Conservation (phyloP, 768 basidiomycete species). For the Kwoniella mangroviensis region DNA sequence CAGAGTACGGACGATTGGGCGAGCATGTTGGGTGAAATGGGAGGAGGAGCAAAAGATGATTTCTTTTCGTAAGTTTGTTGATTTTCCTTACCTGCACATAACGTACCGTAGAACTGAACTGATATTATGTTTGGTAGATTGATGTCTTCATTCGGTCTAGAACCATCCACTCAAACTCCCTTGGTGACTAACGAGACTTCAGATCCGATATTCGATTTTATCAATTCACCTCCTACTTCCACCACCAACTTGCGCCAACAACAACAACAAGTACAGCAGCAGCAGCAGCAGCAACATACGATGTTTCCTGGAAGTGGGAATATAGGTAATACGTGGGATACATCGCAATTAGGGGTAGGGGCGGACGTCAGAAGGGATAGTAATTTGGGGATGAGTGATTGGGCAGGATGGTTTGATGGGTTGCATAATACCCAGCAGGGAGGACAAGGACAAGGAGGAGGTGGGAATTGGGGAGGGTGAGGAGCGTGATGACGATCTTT, state of each 20-base stretch:
- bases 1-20: slow-evolving; percentile 25
- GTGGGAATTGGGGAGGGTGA: background rate
- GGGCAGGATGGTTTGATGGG: slow-evolving; percentile 20
- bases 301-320: slow-evolving; percentile 8
- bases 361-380: background rate
- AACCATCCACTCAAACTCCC: slow-evolving; percentile 18
- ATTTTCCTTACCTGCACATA: too few relatives aligned
- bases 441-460: slow-evolving; percentile 7
- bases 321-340: slow-evolving; percentile 4
- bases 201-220: slow-evolving; percentile 23
- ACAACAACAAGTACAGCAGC: background rate
- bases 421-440: background rate
- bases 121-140: slow-evolving; percentile 2
- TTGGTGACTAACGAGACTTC: slow-evolving; percentile 2
- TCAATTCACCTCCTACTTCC: background rate
- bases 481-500: background rate
- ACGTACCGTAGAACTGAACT: background rate
- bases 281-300: background rate
- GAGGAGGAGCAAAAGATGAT: slow-evolving; percentile 37
- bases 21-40: slow-evolving; percentile 31
- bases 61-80: slow-evolving; percentile 39
- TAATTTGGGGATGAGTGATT: slow-evolving; percentile 25
- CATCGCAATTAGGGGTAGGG: too few relatives aligned
- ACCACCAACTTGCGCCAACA: background rate
- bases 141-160: slow-evolving; percentile 33